These are phyloP conservation scores for Tricholoma flavovirens DNA, from an alignment of 768 basidiomycete species.

Conservation along the genomic window DNA sequence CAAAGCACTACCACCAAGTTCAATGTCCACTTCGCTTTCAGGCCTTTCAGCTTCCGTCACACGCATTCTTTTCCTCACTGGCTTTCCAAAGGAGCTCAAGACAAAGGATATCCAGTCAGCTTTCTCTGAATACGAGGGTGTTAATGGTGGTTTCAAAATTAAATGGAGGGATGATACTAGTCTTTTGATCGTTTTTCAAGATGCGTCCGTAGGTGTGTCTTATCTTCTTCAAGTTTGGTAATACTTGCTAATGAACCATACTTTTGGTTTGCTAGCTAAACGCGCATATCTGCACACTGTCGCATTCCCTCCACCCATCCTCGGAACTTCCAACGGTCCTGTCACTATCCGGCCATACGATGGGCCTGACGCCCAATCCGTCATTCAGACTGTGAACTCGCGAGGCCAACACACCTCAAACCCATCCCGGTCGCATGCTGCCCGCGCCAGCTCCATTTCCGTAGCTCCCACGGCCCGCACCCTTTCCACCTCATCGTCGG, in stretches of 20 bases:
- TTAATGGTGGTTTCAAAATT: slow-evolving; percentile 93
- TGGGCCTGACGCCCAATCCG: slow-evolving; percentile 82
- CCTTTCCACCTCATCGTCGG: slow-evolving; percentile 32
- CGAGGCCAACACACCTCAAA: slow-evolving; percentile 58
- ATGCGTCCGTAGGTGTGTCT: slow-evolving; percentile 80
- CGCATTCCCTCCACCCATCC: slow-evolving; percentile 70
- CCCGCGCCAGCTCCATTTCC: slow-evolving; percentile 62
- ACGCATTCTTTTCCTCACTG: slow-evolving; percentile 86
- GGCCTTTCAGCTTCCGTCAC: slow-evolving; percentile 93
- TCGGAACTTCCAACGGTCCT: slow-evolving; percentile 49
- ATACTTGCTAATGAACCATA: neutral
- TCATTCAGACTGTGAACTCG: slow-evolving; percentile 80
- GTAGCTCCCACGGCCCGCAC: slow-evolving; percentile 52
- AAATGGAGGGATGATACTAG: slow-evolving; percentile 99
- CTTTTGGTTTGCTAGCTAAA: slow-evolving; percentile 54
- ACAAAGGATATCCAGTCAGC: slow-evolving; percentile 93
- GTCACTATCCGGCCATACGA: slow-evolving; percentile 87
- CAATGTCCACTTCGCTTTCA: slow-evolving; percentile 69
- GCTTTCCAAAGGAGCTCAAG: slow-evolving; percentile 94
- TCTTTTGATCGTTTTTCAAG: slow-evolving; percentile 90
- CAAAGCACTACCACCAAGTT: slow-evolving; percentile 8
- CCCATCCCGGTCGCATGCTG: slow-evolving; percentile 66
- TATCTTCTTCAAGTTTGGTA: neutral
- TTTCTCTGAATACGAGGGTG: slow-evolving; percentile 83
- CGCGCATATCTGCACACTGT: slow-evolving; percentile 90